Evolutionary conservation across 768 basidiomycete genomes (phyloP), one percentile per base, ranked within the genome.

Genomic region (Pleurotus eryngii): DNA sequence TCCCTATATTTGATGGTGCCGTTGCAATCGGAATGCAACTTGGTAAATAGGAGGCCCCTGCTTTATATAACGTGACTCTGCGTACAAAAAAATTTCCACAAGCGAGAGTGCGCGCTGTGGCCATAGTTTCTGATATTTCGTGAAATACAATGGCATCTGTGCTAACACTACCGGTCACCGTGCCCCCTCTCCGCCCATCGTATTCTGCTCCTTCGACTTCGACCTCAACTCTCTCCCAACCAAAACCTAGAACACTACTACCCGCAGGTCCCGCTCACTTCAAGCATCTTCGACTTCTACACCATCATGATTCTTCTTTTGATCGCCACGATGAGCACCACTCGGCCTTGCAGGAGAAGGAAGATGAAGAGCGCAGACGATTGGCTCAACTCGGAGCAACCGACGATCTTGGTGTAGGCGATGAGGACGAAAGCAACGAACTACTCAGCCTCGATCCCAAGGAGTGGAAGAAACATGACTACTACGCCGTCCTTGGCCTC

Each of bases 381-480:
- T 71, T 80, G 35, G 75, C 80, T 54, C 76, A 76, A 3, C 73
- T 84, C 15, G 81, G 64, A n/a, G 71, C 67, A 3, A 90, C 89
- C 60, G 90, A 92, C 65, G 95, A 95, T 76, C 84, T 93, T 11
- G 96, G 94, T 26, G 89, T 98, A 5, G 95, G 95, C 1, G 90
- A 93, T 58, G 97, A 98, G 73, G 78, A 85, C 60, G 96, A 98
- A 76, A 71, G 81, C 17, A 76, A 79, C 3, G 86, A 86, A 20
- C 64, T 94, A 48, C 70, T 94, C 40, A 69, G 76, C 46, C 76
- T 86, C n/a, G 96, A 99, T 76, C 92, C 96, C 5, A 98, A 98
- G 73, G 94, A 96, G 68, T 98, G 97, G 96, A 99, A 98, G 90
- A 95, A 96, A 85, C 97, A 98, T 83, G 96, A 99, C 70, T 92